Percentiles rank a stretch among this genome's conserved stretches.
phyloP scores from a whole-genome alignment of 257 asterid genomes.

The Henckelia pumila region DNA sequence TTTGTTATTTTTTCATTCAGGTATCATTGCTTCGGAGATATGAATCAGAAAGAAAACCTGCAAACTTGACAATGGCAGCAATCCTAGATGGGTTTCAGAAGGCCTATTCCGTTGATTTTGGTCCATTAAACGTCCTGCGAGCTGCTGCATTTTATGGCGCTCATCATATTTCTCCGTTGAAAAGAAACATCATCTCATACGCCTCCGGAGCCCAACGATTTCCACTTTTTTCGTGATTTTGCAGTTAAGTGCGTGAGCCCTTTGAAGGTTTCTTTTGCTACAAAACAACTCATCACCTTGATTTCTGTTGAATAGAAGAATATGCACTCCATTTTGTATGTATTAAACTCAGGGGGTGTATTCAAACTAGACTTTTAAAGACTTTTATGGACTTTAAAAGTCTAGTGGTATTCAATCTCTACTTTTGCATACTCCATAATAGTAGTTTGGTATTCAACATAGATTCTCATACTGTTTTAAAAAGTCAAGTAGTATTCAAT shows the following conservation, averaged over 20 bases:
- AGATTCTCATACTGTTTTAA: too few species aligned
- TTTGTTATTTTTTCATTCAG: slow-evolving; percentile 32
- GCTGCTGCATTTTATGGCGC: slow-evolving; percentile 93
- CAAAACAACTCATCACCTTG: not conserved
- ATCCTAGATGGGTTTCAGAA: slow-evolving; percentile 88
- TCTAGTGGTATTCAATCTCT: too few species aligned
- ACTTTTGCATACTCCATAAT: too few species aligned
- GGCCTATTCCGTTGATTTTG: slow-evolving; percentile 84
- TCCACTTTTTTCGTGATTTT: slow-evolving; percentile 59
- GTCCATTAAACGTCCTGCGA: slow-evolving; percentile 69
- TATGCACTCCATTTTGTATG: too few species aligned
- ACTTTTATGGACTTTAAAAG: too few species aligned
- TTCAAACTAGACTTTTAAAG: too few species aligned
- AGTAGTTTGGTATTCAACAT: too few species aligned
- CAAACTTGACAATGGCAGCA: slow-evolving; percentile 81
- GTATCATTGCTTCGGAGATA: slow-evolving; percentile 66
- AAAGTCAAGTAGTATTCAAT: too few species aligned
- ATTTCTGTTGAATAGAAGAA: too few species aligned
- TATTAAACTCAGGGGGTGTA: too few species aligned
- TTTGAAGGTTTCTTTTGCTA: not conserved
- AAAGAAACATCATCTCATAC: slow-evolving; percentile 63
- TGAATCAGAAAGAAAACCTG: slow-evolving; percentile 82
- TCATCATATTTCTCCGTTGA: slow-evolving; percentile 71
- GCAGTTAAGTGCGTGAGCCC: not conserved
- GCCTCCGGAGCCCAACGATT: slow-evolving; percentile 80